phyloP scores from a whole-genome alignment of 768 basidiomycete genomes.

The Boletus pseudopeckii region DNA sequence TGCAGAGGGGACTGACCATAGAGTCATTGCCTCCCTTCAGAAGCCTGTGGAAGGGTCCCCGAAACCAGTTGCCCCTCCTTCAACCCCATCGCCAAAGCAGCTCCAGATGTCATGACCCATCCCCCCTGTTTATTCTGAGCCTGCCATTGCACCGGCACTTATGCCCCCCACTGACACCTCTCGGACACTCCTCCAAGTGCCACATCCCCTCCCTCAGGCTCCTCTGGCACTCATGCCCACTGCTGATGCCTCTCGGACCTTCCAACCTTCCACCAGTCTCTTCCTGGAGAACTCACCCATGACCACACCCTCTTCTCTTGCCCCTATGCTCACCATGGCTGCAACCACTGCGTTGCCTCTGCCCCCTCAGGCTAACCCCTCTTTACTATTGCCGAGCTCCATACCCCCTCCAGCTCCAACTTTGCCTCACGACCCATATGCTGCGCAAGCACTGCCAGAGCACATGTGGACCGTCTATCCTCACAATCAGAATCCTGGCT shows the following conservation, averaged over 20 bases:
- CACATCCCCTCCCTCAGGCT: too few relatives aligned
- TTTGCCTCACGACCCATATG: background rate
- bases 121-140: background rate
- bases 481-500: background rate
- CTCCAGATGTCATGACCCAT: background rate
- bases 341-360: too few relatives aligned
- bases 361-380: too few relatives aligned
- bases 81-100: background rate
- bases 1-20: background rate
- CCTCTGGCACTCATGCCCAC: too few relatives aligned
- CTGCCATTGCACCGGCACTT: too few relatives aligned
- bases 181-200: too few relatives aligned
- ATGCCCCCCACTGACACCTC: too few relatives aligned
- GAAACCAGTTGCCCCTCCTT: background rate
- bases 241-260: too few relatives aligned
- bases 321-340: too few relatives aligned
- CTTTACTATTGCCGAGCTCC: too few relatives aligned
- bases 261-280: background rate
- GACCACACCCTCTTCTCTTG: too few relatives aligned
- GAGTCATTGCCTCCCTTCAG: background rate
- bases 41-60: background rate
- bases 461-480: background rate
- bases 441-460: background rate
- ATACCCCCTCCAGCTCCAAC: background rate
- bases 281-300: too few relatives aligned